These are phyloP conservation scores for Polygonum aviculare DNA, from an alignment of 148 eudicot species.

Conservation along the genomic window DNA sequence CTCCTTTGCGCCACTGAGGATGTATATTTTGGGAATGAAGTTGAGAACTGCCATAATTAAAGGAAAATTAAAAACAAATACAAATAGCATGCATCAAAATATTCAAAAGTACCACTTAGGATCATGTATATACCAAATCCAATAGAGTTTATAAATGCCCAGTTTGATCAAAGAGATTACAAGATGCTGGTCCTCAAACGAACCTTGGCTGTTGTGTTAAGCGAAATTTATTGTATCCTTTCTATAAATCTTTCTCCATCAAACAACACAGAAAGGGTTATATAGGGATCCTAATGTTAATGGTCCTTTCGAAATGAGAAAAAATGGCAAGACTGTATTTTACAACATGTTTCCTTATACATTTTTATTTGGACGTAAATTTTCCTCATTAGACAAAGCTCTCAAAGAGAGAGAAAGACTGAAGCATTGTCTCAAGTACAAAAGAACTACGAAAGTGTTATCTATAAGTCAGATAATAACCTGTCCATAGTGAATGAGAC, in stretches of 20 bases:
- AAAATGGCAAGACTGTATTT: neutral
- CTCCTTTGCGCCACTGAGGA: constrained; percentile 85
- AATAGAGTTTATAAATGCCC: neutral
- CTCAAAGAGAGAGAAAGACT: neutral
- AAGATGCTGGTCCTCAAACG: neutral
- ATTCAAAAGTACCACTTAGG: neutral
- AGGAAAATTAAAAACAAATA: neutral
- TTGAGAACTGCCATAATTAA: constrained; percentile 49
- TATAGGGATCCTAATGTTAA: neutral
- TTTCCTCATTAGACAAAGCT: neutral
- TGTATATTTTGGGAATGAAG: constrained; percentile 75
- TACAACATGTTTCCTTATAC: neutral
- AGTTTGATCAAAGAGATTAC: neutral
- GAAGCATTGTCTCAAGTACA: neutral
- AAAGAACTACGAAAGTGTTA: neutral
- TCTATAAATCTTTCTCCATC: neutral
- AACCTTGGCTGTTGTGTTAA: neutral
- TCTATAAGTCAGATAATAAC: constrained; percentile 22
- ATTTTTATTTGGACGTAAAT: neutral
- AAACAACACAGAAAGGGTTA: neutral
- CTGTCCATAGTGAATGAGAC: constrained; percentile 90
- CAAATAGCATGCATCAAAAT: neutral
- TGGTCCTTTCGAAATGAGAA: neutral
- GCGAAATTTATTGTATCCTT: neutral
- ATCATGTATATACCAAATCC: neutral